Evolutionary conservation across 768 basidiomycete genomes (phyloP).

Genomic region (Tylopilus sp.): DNA sequence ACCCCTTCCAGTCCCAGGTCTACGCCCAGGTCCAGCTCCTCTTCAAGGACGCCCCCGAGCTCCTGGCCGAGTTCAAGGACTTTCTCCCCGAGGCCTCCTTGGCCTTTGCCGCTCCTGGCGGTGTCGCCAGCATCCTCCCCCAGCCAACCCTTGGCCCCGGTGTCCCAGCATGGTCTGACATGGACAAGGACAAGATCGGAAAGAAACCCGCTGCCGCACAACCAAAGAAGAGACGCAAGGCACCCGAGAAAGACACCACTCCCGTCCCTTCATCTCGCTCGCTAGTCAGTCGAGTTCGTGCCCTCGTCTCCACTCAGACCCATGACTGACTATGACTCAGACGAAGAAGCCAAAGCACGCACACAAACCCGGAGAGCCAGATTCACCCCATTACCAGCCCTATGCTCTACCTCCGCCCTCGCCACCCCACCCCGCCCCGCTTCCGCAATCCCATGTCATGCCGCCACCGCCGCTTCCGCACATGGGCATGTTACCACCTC

Average conservation of each 20-base stretch:
- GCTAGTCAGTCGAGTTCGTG: slow-evolving; percentile 45
- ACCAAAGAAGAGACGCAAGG: slow-evolving; percentile 59
- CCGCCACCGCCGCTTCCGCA: slow-evolving; percentile 28
- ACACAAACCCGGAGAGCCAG: slow-evolving; percentile 58
- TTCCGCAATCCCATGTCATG: slow-evolving; percentile 26
- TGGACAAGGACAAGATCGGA: slow-evolving; percentile 36
- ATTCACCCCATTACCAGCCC: slow-evolving; percentile 43
- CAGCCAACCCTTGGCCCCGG: slow-evolving; percentile 41
- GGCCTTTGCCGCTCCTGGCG: slow-evolving; percentile 38
- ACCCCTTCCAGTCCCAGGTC: slow-evolving; percentile 56
- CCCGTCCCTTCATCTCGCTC: slow-evolving; percentile 54
- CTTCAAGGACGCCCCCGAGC: slow-evolving; percentile 78
- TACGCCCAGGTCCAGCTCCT: slow-evolving; percentile 76
- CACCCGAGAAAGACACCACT: slow-evolving; percentile 64
- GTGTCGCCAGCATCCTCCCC: slow-evolving; percentile 47
- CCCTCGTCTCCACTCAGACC: neutral
- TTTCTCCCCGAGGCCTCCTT: slow-evolving; percentile 69
- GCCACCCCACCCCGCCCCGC: slow-evolving; percentile 28
- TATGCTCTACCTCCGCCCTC: slow-evolving; percentile 42
- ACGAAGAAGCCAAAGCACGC: slow-evolving; percentile 61
- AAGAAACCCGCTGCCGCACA: slow-evolving; percentile 42
- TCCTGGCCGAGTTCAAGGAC: slow-evolving; percentile 77
- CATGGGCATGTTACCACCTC: slow-evolving; percentile 23
- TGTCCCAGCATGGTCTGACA: slow-evolving; percentile 41
- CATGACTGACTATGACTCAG: slow-evolving; percentile 29